phyloP scores from a whole-genome alignment of 768 basidiomycete genomes.

The Suillus spraguei region DNA sequence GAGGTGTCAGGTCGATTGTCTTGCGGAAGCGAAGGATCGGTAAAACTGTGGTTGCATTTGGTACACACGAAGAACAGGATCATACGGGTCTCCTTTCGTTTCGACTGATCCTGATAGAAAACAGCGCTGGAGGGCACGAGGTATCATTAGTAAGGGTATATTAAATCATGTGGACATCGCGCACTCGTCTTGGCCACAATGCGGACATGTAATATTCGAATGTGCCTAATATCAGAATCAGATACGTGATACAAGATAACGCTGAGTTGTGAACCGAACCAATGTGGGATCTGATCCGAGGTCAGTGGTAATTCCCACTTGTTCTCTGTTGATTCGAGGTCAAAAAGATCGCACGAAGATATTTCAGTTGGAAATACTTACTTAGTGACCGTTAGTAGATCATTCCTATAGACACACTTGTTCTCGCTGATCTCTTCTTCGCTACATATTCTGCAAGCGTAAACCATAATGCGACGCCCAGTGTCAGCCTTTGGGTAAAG shows the following conservation, averaged over 20 bases:
- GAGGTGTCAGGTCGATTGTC: constrained; percentile 42
- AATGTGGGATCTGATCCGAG: constrained; percentile 89
- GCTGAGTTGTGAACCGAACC: constrained; percentile 41
- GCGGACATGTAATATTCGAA: constrained; percentile 80
- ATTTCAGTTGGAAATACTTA: constrained; percentile 35
- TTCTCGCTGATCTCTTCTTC: constrained; percentile 87
- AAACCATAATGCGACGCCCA: constrained; percentile 82
- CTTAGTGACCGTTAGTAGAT: constrained; percentile 93
- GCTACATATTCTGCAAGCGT: constrained; percentile 87
- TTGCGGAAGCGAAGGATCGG: constrained; percentile 62
- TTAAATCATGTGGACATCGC: constrained; percentile 28
- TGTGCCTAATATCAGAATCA: constrained; percentile 59
- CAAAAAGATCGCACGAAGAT: constrained; percentile 11
- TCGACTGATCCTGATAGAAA: constrained; percentile 96
- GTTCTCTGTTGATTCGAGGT: constrained; percentile 61
- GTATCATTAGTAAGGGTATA: constrained; percentile 5
- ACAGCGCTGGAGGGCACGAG: constrained; percentile 66
- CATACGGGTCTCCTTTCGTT: constrained; percentile 95
- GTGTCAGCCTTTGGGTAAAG: constrained; percentile 93
- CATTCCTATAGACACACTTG: constrained; percentile 91
- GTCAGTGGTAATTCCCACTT: constrained; percentile 89
- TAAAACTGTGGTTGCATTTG: constrained; percentile 76
- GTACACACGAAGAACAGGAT: constrained; percentile 90
- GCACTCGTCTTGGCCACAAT: constrained; percentile 82
- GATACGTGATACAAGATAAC: neutral